Conservation (phyloP, 257 asterid genomes). For the Pogostemon cablin region DNA sequence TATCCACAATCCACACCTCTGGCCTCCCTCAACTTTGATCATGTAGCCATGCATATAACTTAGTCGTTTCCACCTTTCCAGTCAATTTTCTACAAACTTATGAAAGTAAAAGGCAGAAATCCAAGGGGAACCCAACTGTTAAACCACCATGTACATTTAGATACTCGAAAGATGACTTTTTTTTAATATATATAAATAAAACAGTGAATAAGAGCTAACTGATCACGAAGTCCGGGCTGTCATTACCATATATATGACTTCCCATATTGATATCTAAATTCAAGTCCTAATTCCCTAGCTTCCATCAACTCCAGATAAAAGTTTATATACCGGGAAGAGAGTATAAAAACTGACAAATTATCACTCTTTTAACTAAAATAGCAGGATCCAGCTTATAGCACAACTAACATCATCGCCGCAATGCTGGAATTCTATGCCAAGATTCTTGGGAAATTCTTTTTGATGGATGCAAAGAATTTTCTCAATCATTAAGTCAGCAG, state of each 20-base stretch:
- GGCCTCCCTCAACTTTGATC: too few species aligned
- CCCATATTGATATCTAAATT: conserved; percentile 27
- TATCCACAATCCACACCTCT: too few species aligned
- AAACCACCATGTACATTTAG: neutral
- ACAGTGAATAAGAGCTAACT: conserved; percentile 18
- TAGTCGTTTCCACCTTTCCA: too few species aligned
- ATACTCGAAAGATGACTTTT: conserved; percentile 5
- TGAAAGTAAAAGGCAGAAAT: too few species aligned
- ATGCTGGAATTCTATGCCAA: conserved; percentile 29
- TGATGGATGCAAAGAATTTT: conserved; percentile 30
- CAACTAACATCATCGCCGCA: neutral
- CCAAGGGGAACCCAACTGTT: neutral
- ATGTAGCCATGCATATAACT: too few species aligned
- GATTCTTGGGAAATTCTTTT: conserved; percentile 35
- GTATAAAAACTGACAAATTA: conserved; percentile 9
- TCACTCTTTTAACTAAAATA: conserved; percentile 12
- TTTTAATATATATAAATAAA: neutral
- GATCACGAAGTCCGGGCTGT: conserved; percentile 18
- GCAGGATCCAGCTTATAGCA: conserved; percentile 29
- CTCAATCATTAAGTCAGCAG: conserved; percentile 39
- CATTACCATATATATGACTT: neutral
- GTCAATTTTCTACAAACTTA: too few species aligned
- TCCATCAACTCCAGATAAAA: conserved; percentile 30
- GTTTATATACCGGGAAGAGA: conserved; percentile 21
- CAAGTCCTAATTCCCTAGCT: conserved; percentile 28